Evolutionary conservation across 257 asterid species (phyloP).

Genomic region (Eucommia ulmoides): DNA sequence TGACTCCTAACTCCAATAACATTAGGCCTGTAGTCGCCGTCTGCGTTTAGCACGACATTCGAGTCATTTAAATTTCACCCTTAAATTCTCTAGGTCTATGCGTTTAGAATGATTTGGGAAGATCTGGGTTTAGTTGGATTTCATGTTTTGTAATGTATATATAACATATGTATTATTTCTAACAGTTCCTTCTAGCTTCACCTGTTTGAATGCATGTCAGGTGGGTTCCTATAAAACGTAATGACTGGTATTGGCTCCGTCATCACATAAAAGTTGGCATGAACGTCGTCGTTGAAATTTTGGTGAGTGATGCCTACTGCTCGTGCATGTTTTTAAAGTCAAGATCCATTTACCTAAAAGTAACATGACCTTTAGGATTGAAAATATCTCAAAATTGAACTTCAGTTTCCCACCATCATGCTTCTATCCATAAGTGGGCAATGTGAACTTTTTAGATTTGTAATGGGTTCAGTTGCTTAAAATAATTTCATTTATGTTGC

Average conservation of each 20-base stretch:
- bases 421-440: not conserved
- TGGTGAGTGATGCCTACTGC: conserved; percentile 41
- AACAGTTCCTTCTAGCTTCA: conserved; percentile 2
- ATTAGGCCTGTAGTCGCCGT: no score
- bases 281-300: conserved; percentile 71
- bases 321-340: not conserved
- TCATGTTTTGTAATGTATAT: no score
- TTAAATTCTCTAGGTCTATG: not conserved
- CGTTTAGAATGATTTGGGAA: no score
- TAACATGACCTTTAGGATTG: no score
- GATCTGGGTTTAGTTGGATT: no score
- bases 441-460: not conserved
- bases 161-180: no score
- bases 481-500: conserved; percentile 28
- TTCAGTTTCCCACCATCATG: not conserved
- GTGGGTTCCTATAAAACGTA: conserved; percentile 92
- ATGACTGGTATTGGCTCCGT: conserved; percentile 98
- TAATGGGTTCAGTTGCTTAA: conserved; percentile 4
- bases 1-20: no score
- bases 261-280: conserved; percentile 97
- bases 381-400: not conserved
- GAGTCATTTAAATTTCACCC: not conserved
- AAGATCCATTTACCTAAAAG: conserved; percentile 8
- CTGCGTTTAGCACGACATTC: no score
- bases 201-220: conserved; percentile 31